Evolutionary conservation across 2,329 filamentous ascomycete genomes (phyloP).

Genomic region (Aspergillus vadensis): DNA sequence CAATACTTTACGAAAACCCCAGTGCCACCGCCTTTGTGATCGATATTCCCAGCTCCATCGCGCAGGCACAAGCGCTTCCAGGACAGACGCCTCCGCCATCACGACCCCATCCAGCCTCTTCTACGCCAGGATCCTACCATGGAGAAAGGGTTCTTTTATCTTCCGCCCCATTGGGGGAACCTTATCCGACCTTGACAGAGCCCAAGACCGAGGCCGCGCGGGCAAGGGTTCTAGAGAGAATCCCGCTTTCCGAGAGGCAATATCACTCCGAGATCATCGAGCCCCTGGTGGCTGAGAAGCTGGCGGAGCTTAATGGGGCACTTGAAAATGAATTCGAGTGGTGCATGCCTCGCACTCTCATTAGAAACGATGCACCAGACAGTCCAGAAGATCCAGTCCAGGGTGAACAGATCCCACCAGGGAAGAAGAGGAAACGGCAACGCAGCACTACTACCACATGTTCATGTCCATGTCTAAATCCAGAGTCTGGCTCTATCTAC

Average conservation of each 20-base stretch:
- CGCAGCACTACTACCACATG: not conserved
- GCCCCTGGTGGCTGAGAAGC: constrained; percentile 43
- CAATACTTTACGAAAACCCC: constrained; percentile 56
- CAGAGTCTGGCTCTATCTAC: not conserved
- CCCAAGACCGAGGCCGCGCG: constrained; percentile 53
- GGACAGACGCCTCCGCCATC: constrained; percentile 6
- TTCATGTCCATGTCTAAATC: not conserved
- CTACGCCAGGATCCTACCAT: not conserved
- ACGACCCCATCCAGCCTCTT: not conserved
- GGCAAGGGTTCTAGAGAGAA: constrained; percentile 40
- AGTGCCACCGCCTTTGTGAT: constrained; percentile 52
- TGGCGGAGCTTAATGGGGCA: constrained; percentile 33
- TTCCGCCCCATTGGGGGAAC: constrained; percentile 45
- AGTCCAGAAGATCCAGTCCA: not conserved
- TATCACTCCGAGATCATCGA: constrained; percentile 32
- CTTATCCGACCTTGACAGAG: constrained; percentile 52
- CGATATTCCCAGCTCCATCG: constrained; percentile 62
- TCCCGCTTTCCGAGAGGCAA: constrained; percentile 34
- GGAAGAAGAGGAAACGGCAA: constrained; percentile 11
- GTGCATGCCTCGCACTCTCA: constrained; percentile 34
- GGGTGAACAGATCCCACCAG: not conserved
- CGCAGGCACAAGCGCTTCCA: constrained; percentile 51
- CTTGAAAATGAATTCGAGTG: constrained; percentile 28
- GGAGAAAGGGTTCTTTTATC: constrained; percentile 45
- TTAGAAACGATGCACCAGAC: not conserved